Percentiles rank a stretch among this genome's conserved stretches.
Evolutionary conservation across 2,329 filamentous ascomycete genomes (phyloP).

Genomic region (Drechslerella stenobrocha): DNA sequence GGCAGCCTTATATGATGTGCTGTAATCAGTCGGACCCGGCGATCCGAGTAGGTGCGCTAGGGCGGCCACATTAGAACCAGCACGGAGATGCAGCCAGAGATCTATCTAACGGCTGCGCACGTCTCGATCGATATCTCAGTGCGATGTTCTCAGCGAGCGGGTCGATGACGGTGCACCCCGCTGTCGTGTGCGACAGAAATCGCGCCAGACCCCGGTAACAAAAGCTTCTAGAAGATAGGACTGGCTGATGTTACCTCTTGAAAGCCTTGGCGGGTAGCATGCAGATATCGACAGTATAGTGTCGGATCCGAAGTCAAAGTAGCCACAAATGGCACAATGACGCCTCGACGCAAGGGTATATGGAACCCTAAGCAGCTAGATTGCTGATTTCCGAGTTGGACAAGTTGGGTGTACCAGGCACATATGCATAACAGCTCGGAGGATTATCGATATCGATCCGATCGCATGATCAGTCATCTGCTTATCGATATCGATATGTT

Average conservation of each 20-base stretch:
- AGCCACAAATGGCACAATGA: background rate
- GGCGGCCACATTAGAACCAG: background rate
- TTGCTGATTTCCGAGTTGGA: background rate
- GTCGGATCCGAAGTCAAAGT: background rate
- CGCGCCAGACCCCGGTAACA: too few species aligned
- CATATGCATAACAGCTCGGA: background rate
- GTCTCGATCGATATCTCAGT: background rate
- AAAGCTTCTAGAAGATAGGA: too few species aligned
- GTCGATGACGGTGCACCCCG: conserved; percentile 11
- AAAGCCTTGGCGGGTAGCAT: too few species aligned
- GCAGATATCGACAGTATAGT: conserved; percentile 1
- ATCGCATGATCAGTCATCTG: background rate
- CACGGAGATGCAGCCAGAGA: too few species aligned
- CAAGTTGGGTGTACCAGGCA: background rate
- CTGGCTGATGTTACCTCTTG: too few species aligned
- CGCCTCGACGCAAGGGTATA: background rate
- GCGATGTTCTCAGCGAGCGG: conserved; percentile 1
- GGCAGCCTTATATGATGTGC: conserved; percentile 42
- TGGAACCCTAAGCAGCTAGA: background rate
- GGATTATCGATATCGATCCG: background rate
- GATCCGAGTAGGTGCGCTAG: conserved; percentile 2
- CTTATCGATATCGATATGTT: background rate
- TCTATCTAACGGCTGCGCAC: background rate
- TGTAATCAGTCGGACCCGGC: conserved; percentile 1
- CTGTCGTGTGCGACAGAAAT: too few species aligned